Evolutionary conservation across 768 basidiomycete species (phyloP), one percentile per base, ranked within the genome.

Genomic region (Clitopilus passeckerianus): DNA sequence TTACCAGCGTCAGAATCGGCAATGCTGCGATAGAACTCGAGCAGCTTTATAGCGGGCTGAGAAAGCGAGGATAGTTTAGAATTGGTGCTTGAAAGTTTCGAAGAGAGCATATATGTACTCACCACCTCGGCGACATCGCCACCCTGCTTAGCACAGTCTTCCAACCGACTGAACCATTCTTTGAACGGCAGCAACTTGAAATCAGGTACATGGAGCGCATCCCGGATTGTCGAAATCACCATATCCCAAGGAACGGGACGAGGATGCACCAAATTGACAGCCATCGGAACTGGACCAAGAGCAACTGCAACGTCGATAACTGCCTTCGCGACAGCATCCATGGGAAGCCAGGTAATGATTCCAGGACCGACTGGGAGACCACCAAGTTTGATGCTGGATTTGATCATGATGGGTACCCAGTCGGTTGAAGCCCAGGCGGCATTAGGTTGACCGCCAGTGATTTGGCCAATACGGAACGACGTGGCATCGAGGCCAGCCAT

Each of bases 341-440:
- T 70, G 0, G 80, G 77, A 5, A 82, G 52, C 81, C 79, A 80
- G 0, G 77, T 77, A 10, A 77, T 66, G 5, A 62, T 59, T 78
- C 80, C 34, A 12, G 22, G 43, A 43, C 23, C 65, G n/a, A 61
- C 57, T 6, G 74, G 72, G 5, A 76, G 57, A 15, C 59, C 62
- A 53, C 70, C 70, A 8, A 74, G 56, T 44, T 57, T 57, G 56
- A 70, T n/a, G 52, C 72, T 72, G 0, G 73, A 71, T 56, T 75
- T 70, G 15, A 77, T 69, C 3, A 82, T 65, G 35, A 74, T 70
- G 15, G 81, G 80, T 27, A 82, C 63, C 82, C 81, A 83, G 53
- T 82, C 79, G 0, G 67, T 73, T 2, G 71, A 68, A 2, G 71
- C 72, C 80, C 81, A 82, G 0, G 73, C 72, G 18, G 80, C 80